A percentile compares a stretch with the other conserved stretches of the same genome.
Evolutionary conservation across 169 alveolate genomes (phyloP).

Genomic region (Neospora caninum): DNA sequence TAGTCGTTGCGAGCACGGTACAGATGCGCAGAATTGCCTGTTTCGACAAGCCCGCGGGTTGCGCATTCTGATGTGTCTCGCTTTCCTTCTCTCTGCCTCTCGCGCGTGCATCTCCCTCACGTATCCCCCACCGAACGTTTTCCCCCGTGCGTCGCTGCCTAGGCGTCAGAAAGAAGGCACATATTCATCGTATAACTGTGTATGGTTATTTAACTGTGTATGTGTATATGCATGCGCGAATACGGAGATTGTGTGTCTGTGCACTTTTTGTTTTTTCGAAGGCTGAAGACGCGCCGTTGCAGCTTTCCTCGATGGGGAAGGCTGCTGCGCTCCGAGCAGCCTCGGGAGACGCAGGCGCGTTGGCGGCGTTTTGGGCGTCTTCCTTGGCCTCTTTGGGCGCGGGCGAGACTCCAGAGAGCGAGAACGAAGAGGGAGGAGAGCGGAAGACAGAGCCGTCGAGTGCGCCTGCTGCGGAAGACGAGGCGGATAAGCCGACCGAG

Average conservation of each 20-base stretch:
- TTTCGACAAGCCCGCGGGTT: no score
- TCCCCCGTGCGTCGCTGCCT: no score
- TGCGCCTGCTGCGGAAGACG: neutral
- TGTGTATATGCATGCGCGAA: no score
- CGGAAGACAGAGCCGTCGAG: neutral
- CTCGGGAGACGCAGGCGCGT: neutral
- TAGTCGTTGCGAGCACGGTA: no score
- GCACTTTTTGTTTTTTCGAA: neutral
- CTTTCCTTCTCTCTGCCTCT: no score
- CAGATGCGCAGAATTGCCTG: no score
- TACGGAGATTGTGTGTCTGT: neutral
- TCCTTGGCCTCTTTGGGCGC: neutral
- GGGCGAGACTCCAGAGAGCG: neutral
- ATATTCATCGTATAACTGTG: no score
- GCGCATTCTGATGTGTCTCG: no score
- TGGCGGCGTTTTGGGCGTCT: neutral
- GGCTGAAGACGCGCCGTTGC: constrained; percentile 5
- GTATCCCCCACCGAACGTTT: no score
- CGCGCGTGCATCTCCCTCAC: no score
- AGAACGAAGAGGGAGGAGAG: neutral
- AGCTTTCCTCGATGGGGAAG: neutral
- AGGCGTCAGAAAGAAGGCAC: no score
- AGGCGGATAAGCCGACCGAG: neutral
- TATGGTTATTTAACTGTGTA: no score
- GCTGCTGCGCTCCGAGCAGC: neutral